These are phyloP conservation scores for Orbilia blumenaviensis DNA, from an alignment of 2,329 filamentous ascomycete species.

Conservation along the genomic window DNA sequence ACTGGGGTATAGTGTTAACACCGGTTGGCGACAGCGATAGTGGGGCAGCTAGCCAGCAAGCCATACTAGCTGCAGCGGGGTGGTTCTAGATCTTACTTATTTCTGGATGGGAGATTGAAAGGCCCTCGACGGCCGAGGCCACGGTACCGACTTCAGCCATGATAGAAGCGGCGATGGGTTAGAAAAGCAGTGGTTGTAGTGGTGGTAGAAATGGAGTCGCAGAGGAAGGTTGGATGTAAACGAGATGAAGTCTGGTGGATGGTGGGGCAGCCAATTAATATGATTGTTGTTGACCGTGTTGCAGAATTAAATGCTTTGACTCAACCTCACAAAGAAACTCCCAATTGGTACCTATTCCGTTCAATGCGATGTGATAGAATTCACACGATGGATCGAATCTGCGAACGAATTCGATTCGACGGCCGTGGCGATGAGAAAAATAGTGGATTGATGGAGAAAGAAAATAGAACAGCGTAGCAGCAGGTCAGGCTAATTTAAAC, in stretches of 20 bases:
- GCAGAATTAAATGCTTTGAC: not conserved
- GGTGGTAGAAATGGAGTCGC: slow-evolving; percentile 5
- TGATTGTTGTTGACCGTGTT: not conserved
- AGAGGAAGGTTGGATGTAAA: not conserved
- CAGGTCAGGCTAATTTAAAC: not conserved
- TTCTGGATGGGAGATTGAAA: slow-evolving; percentile 37
- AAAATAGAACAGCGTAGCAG: not conserved
- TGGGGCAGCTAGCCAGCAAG: not conserved
- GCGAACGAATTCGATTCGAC: too few species aligned
- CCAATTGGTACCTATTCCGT: too few species aligned
- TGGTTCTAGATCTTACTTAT: slow-evolving; percentile 36
- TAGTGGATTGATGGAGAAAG: not conserved
- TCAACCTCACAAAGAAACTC: too few species aligned
- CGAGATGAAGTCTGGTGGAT: not conserved
- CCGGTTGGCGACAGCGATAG: not conserved
- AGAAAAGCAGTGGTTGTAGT: not conserved
- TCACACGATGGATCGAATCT: too few species aligned
- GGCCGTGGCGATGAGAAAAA: not conserved
- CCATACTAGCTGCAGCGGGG: not conserved
- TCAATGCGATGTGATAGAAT: not conserved
- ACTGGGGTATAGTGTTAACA: slow-evolving; percentile 60
- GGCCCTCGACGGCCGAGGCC: slow-evolving; percentile 39
- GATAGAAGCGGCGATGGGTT: not conserved
- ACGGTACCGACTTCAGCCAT: slow-evolving; percentile 42
- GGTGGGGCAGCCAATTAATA: slow-evolving; percentile 22